Conservation (phyloP, 2,329 filamentous ascomycete genomes). For the Colletotrichum sp. region DNA sequence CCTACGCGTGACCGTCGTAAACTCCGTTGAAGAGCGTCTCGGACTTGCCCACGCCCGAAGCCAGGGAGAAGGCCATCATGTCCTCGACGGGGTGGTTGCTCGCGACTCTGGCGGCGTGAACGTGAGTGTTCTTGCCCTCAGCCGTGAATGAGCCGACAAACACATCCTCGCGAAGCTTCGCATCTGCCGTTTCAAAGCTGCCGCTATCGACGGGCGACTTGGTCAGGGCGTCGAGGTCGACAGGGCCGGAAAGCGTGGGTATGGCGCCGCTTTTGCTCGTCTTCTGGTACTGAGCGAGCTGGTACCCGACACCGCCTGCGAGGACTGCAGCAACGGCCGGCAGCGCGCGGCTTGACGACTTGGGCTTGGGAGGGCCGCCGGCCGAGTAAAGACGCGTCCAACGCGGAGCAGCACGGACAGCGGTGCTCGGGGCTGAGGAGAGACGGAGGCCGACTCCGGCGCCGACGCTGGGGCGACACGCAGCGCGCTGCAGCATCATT, state of each 20-base stretch:
- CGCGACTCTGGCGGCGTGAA: conserved; percentile 37
- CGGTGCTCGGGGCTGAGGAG: background rate
- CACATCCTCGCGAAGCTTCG: conserved; percentile 33
- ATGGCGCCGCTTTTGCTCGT: background rate
- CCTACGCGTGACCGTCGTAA: conserved; percentile 52
- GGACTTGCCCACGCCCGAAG: conserved; percentile 31
- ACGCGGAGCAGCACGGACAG: background rate
- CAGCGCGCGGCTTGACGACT: background rate
- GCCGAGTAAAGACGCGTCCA: conserved; percentile 3
- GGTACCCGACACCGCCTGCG: background rate
- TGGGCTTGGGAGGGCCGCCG: background rate
- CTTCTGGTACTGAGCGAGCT: background rate
- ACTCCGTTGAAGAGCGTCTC: conserved; percentile 41
- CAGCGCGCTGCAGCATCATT: conserved; percentile 14
- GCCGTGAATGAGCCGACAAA: conserved; percentile 29
- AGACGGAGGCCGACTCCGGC: background rate
- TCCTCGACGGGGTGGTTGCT: conserved; percentile 42
- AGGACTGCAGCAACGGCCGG: background rate
- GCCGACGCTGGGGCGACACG: background rate
- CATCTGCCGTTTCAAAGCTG: conserved; percentile 31
- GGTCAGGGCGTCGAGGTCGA: background rate
- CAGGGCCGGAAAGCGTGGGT: conserved; percentile 1
- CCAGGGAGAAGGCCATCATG: conserved; percentile 36
- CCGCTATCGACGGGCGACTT: conserved; percentile 1
- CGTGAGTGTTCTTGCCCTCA: conserved; percentile 28